Percentiles rank a stretch among this genome's conserved stretches.
Evolutionary conservation across 768 basidiomycete species (phyloP).

Genomic region (Pisolithus albus): DNA sequence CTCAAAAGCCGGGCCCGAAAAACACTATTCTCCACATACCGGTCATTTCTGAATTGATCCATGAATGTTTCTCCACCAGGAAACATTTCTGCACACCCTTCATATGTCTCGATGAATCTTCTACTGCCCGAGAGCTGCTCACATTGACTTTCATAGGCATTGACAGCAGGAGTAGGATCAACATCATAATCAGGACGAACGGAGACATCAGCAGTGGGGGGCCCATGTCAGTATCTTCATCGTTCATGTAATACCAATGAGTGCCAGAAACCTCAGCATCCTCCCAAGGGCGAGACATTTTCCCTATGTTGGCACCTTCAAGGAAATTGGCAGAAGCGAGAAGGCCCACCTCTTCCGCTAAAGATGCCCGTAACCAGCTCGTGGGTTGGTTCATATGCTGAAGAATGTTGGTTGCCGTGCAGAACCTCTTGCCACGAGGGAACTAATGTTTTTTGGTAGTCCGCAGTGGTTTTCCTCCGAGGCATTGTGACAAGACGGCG

Average conservation of each 20-base stretch:
- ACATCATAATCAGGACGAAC: background rate
- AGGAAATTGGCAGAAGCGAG: too few relatives aligned
- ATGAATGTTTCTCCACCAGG: background rate
- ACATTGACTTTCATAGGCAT: background rate
- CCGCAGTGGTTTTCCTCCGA: too few relatives aligned
- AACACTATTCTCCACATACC: too few relatives aligned
- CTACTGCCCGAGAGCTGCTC: background rate
- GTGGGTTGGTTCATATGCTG: conserved; percentile 10
- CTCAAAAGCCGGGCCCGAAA: too few relatives aligned
- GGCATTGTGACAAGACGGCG: too few relatives aligned
- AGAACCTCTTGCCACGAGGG: too few relatives aligned
- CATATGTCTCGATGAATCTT: background rate
- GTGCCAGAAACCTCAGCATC: background rate
- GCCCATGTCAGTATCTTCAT: background rate
- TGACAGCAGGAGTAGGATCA: too few relatives aligned
- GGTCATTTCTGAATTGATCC: too few relatives aligned
- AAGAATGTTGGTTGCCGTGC: background rate
- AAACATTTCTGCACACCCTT: background rate
- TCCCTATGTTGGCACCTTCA: too few relatives aligned
- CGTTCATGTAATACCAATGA: background rate
- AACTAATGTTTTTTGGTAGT: too few relatives aligned
- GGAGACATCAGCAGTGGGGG: too few relatives aligned
- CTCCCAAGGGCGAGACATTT: background rate
- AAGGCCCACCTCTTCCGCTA: background rate
- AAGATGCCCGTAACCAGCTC: background rate